Base-by-base conservation (phyloP, 2,329 filamentous ascomycete genomes). In the Periconia sp. region DNA sequence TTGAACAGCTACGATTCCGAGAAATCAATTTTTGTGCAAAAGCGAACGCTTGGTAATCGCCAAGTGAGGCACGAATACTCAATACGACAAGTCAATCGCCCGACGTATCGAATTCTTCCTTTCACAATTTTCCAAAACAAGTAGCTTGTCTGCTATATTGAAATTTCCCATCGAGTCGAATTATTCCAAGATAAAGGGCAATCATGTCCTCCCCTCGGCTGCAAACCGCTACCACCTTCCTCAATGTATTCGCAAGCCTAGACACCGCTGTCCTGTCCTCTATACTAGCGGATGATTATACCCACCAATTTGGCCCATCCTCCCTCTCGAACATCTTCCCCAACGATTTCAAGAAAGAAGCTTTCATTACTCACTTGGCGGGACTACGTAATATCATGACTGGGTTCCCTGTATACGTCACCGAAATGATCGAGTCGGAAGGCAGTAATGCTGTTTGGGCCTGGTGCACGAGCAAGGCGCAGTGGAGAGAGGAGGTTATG, bases 401-500 rank as follows among this genome's bases (percentile, higher is more conserved):
- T 10, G 38, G 43, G 11, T 60, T 64, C 35, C 56, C 53, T 10
- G 49, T 60, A 3, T 46, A 16, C 4, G 34, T 40, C 3, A 52
- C 52, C 24, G 51, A 57, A 30, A 32, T 42, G 12, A 43, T 54
- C 25, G 46, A 56, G 24, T 52, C 49, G 22, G 51, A 53, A 21
- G 29, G 30, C 11, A 36, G 46, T n/a, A 57, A 58, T 18, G 47
- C 56, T 18, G 57, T 69, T 25, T 57, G 56, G 12, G 43, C 64
- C 18, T 66, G 61, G 62, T 57, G 62, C 1, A 61, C 50, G 4
- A 55, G 57, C 7, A 37, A 48, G 21, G 36, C 61, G 5, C 40
- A 43, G n/a, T 65, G 66, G 33, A 53, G 42, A 7, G 50, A 57
- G 1, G 55, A 65, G 11, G 55, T 51, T 9, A 66, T 50, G 36